phyloP scores from a whole-genome alignment of 208 protist species.

The Acanthamoeba quina region DNA sequence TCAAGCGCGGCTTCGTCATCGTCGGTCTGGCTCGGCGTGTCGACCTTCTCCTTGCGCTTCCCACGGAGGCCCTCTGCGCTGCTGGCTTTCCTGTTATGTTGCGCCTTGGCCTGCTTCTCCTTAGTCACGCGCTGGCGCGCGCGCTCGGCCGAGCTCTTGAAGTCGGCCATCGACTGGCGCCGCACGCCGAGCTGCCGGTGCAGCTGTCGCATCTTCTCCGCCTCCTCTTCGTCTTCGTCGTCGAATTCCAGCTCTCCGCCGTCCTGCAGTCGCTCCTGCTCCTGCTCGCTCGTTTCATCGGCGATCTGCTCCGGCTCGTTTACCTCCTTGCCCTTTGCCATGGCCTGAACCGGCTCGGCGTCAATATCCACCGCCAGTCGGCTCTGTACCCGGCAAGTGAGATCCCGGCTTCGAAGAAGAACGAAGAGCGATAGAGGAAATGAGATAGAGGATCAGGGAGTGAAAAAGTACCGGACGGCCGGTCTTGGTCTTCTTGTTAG shows the following conservation, averaged over 20 bases:
- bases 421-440: no score
- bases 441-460: neutral
- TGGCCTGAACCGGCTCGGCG: neutral
- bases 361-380: neutral
- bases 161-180: neutral
- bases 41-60: neutral
- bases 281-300: neutral
- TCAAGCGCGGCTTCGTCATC: neutral
- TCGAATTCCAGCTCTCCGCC: neutral
- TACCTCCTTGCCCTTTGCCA: neutral
- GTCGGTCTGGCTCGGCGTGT: neutral
- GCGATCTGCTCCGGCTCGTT: neutral
- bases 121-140: neutral
- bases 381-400: neutral
- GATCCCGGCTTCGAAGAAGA: neutral
- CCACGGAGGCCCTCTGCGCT: neutral
- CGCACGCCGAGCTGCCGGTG: neutral
- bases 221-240: neutral
- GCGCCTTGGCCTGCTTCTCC: neutral
- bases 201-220: neutral
- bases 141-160: slow-evolving; percentile 10
- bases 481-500: neutral
- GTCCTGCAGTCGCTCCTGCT: neutral
- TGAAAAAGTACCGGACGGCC: neutral
- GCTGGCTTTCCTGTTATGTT: neutral